phyloP scores from a whole-genome alignment of 2,329 filamentous ascomycete genomes.

The Talaromyces sp. region DNA sequence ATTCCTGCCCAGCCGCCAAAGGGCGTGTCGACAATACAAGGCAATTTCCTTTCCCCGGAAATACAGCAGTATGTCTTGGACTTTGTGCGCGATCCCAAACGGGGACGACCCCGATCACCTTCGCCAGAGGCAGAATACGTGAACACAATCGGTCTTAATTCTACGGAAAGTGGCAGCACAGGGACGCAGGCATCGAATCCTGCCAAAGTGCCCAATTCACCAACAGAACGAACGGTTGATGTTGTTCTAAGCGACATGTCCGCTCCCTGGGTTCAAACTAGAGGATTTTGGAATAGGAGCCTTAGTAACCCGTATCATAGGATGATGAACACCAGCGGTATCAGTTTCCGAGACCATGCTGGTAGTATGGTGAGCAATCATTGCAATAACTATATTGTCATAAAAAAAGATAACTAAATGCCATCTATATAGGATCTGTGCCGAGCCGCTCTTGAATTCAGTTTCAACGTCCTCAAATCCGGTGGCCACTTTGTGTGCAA shows the following conservation, averaged over 20 bases:
- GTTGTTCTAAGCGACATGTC: constrained; percentile 99
- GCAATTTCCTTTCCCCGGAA: constrained; percentile 74
- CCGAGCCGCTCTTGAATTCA: constrained; percentile 76
- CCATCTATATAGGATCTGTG: constrained; percentile 70
- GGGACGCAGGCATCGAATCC: constrained; percentile 22
- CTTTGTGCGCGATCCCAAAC: constrained; percentile 64
- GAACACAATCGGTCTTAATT: not conserved
- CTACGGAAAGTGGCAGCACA: constrained; percentile 9
- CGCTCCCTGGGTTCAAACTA: constrained; percentile 83
- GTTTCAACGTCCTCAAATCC: constrained; percentile 72
- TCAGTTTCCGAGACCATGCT: constrained; percentile 78
- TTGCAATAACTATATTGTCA: not conserved
- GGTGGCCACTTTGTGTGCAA: constrained; percentile 96
- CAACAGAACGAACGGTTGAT: constrained; percentile 64
- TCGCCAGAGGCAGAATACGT: not conserved
- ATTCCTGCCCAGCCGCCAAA: constrained; percentile 86
- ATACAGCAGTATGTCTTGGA: constrained; percentile 74
- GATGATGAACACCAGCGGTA: constrained; percentile 99
- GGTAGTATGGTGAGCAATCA: constrained; percentile 77
- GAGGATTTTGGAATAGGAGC: constrained; percentile 76
- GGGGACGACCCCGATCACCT: constrained; percentile 45
- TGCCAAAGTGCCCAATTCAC: constrained; percentile 1
- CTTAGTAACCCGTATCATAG: constrained; percentile 94
- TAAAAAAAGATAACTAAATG: not conserved
- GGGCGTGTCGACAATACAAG: constrained; percentile 92